Base-by-base conservation (phyloP, 139 green algal species). In the Nannochloris sp. region DNA sequence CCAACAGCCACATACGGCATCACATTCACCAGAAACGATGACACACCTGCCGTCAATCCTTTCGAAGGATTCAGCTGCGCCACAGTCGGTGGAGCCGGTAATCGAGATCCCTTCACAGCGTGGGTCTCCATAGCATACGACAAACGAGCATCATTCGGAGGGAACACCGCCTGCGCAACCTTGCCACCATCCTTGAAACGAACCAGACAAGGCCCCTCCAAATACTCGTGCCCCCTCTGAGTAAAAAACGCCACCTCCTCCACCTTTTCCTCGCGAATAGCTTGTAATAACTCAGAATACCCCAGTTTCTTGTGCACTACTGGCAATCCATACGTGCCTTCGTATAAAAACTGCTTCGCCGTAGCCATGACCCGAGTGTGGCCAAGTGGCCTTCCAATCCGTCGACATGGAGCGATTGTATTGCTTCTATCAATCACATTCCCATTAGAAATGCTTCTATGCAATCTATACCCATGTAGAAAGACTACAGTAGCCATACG, bases 41-140 rank as follows among this genome's bases (percentile, higher is more conserved):
- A 48, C 17, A 58, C 26, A 16, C 31, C 6, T 43, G 28, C 33
- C 3, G 36, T 49, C 29, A 76, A 25, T 3, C 66, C 23, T 14
- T 61, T 61, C 29, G 55, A 36, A 10, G 69, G 66, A 44, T n/a
- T 23, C 29, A 76, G 66, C 59, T 75, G 43, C 14, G 55, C 40
- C 3, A 55, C 10, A 26, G 31, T 69, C 14, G 72, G 57, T 2
- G 45, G 23, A n/a, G 50, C n/a, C 6, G 64, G 26, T 43, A 80
- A 28, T 31, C 60, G 48, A 29, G 6, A 56, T 4, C 65, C 72
- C 55, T 37, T 65, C 12, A 89, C 83, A 28, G 64, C 69, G 53
- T 90, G 78, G 3, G 76, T 84, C 53, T 85, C 70, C 81, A 89
- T 84, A 2, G 80, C 82, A 43, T 88, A 87, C 0, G 31, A n/a